phyloP scores from a whole-genome alignment of 2,329 filamentous ascomycete genomes.

The Stemphylium lycopersici region DNA sequence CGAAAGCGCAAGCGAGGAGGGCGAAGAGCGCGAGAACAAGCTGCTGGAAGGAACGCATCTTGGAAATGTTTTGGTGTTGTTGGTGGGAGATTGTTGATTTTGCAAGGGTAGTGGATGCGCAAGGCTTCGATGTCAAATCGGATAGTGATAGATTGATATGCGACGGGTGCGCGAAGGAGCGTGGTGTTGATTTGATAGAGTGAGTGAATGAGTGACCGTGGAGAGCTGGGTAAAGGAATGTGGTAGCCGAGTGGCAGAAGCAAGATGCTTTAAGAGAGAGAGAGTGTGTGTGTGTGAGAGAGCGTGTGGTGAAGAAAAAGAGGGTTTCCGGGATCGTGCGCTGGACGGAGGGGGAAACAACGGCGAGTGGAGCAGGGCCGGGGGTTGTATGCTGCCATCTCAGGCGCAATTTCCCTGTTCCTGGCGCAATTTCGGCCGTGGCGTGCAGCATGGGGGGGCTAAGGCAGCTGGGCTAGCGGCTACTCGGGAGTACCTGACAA shows the following conservation, averaged over 20 bases:
- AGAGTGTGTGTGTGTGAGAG: too few species aligned
- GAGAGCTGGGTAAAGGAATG: slow-evolving; percentile 2
- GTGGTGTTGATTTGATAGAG: slow-evolving; percentile 17
- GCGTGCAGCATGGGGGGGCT: slow-evolving; percentile 6
- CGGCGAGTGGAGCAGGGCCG: slow-evolving; percentile 16
- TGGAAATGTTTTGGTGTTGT: slow-evolving; percentile 23
- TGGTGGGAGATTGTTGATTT: slow-evolving; percentile 8
- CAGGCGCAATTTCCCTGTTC: slow-evolving; percentile 34
- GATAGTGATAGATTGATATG: slow-evolving; percentile 8
- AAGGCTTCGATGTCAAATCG: slow-evolving; percentile 9
- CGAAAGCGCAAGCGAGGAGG: slow-evolving; percentile 40
- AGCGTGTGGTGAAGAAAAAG: slow-evolving; percentile 23
- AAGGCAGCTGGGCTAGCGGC: slow-evolving; percentile 12
- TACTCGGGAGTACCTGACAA: slow-evolving; percentile 16
- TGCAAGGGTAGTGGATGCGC: slow-evolving; percentile 7
- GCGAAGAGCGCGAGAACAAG: slow-evolving; percentile 43
- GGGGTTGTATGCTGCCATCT: slow-evolving; percentile 23
- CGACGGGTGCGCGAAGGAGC: slow-evolving; percentile 22
- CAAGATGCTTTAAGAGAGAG: slow-evolving; percentile 14
- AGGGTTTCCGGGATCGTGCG: slow-evolving; percentile 17
- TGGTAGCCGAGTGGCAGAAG: not conserved
- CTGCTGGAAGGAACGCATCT: slow-evolving; percentile 46
- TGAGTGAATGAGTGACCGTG: slow-evolving; percentile 3
- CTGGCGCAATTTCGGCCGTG: slow-evolving; percentile 31
- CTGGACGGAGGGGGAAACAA: slow-evolving; percentile 31